Percentiles rank a stretch among this genome's conserved stretches.
phyloP scores from a whole-genome alignment of 1,284 basidiomycete species.

The Tilletia walkeri region DNA sequence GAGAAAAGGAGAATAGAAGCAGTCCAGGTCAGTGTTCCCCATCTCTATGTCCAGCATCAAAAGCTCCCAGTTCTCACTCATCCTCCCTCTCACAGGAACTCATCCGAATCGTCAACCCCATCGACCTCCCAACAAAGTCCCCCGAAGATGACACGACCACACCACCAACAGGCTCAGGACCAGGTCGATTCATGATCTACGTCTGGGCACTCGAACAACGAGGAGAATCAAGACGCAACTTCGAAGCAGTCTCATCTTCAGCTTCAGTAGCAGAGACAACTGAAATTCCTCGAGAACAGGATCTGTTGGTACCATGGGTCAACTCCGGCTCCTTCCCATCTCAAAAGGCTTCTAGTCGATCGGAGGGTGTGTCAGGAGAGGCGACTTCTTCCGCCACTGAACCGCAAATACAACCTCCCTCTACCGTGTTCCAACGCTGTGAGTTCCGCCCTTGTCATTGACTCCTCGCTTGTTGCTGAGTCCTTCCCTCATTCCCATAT shows the following conservation, averaged over 20 bases:
- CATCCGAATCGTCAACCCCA: constrained; percentile 48
- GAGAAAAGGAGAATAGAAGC: constrained; percentile 36
- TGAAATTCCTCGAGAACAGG: constrained; percentile 34
- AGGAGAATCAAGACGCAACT: constrained; percentile 43
- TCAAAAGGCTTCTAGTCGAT: not conserved
- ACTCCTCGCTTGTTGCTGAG: not conserved
- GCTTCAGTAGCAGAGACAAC: constrained; percentile 28
- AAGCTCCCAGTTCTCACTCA: not conserved
- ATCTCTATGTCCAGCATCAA: not conserved
- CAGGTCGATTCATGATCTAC: constrained; percentile 82
- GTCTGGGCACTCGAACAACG: constrained; percentile 99
- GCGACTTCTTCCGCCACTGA: not conserved
- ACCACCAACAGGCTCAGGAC: constrained; percentile 33
- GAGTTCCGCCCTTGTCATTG: constrained; percentile 15
- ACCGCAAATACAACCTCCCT: not conserved
- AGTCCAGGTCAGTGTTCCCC: constrained; percentile 32
- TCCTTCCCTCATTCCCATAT: not conserved
- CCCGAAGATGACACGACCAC: constrained; percentile 34
- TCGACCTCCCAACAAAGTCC: constrained; percentile 55
- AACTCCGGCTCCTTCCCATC: not conserved
- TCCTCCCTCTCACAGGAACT: constrained; percentile 13
- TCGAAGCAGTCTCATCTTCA: constrained; percentile 28
- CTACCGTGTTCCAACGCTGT: constrained; percentile 47
- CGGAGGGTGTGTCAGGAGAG: constrained; percentile 1
- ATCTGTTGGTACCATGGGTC: constrained; percentile 54